Percentiles rank a stretch among this genome's conserved stretches.
Evolutionary conservation across 495 filamentous ascomycete genomes (phyloP).

Genomic region (Podospora pseudopauciseta): DNA sequence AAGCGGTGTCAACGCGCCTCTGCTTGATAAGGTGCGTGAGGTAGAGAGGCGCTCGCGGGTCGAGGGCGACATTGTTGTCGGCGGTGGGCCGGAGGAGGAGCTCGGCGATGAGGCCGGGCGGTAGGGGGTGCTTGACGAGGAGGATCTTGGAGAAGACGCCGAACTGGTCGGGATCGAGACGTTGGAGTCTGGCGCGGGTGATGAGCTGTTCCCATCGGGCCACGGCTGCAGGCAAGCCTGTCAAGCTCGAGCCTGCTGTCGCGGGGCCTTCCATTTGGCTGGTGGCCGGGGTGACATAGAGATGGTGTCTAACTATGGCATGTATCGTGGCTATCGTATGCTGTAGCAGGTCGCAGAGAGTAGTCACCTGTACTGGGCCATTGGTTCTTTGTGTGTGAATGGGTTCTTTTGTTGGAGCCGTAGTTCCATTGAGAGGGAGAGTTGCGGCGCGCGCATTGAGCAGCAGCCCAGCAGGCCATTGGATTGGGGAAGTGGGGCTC

Average conservation of each 20-base stretch:
- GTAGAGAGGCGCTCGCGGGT: slow-evolving; percentile 63
- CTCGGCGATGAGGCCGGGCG: slow-evolving; percentile 51
- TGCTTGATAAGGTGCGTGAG: slow-evolving; percentile 56
- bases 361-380: not conserved
- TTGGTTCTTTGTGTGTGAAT: not conserved
- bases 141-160: slow-evolving; percentile 40
- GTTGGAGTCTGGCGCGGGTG: slow-evolving; percentile 39
- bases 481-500: not conserved
- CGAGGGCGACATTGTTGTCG: slow-evolving; percentile 49
- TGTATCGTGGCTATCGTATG: slow-evolving; percentile 1
- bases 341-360: too few species aligned
- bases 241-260: slow-evolving; percentile 6
- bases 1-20: slow-evolving; percentile 51
- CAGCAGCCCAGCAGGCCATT: not conserved
- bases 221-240: slow-evolving; percentile 20
- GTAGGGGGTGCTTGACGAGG: slow-evolving; percentile 42
- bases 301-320: not conserved
- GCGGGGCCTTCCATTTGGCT: slow-evolving; percentile 19
- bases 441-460: not conserved
- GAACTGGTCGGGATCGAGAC: slow-evolving; percentile 48
- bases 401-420: not conserved
- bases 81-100: slow-evolving; percentile 54
- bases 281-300: slow-evolving; percentile 6
- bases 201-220: slow-evolving; percentile 50
- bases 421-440: too few species aligned